Conservation (phyloP, 2,329 filamentous ascomycete species). For the Calonectria ilicicola region DNA sequence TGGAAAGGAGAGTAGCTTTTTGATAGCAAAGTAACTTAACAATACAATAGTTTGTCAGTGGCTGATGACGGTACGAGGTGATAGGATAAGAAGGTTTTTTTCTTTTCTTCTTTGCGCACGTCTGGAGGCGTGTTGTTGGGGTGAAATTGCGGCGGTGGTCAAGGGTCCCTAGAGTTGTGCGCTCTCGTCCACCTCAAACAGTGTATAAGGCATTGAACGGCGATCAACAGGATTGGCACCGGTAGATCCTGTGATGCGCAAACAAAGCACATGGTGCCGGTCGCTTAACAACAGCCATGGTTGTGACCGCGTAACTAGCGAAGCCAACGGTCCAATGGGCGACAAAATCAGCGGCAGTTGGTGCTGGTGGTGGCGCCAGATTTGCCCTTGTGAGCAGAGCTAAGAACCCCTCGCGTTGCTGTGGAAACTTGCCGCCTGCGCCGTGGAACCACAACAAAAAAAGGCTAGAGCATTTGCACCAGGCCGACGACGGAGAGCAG, state of each 20-base stretch:
- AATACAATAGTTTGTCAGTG: not conserved
- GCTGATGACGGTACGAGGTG: not conserved
- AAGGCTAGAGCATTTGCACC: too few species aligned
- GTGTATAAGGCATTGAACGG: too few species aligned
- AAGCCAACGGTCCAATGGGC: not conserved
- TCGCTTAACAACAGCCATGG: not conserved
- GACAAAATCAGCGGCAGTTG: not conserved
- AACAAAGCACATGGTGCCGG: not conserved
- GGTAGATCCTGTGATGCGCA: not conserved
- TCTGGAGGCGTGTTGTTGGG: constrained; percentile 3
- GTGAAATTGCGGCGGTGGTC: not conserved
- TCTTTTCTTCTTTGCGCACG: not conserved
- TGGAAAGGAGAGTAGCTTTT: not conserved
- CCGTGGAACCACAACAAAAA: constrained; percentile 19
- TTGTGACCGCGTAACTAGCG: not conserved
- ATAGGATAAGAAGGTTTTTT: not conserved
- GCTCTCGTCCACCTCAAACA: too few species aligned
- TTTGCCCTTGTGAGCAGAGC: not conserved
- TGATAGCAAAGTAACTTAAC: not conserved
- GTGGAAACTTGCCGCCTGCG: not conserved
- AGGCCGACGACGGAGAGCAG: too few species aligned
- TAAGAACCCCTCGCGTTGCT: not conserved
- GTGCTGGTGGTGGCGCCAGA: constrained; percentile 13
- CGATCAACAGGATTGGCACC: not conserved
- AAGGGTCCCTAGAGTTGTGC: too few species aligned